phyloP scores from a whole-genome alignment of 345 rosid genomes.

The Murraya paniculata region DNA sequence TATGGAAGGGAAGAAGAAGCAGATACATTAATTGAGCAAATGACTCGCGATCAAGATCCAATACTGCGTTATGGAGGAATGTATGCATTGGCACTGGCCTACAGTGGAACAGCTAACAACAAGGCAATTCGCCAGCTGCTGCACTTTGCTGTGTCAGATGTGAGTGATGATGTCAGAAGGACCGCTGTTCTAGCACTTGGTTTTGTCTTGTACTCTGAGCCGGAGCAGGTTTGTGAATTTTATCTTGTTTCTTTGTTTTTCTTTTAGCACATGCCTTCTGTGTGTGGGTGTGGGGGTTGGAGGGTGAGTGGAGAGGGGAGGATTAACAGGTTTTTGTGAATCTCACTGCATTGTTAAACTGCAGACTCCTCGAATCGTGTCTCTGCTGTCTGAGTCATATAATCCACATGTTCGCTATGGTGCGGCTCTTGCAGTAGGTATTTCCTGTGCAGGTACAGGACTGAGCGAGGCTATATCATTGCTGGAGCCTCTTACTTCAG shows the following conservation, averaged over 20 bases:
- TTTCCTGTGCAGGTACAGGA: slow-evolving; percentile 99
- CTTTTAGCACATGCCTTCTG: neutral
- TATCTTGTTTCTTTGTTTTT: neutral
- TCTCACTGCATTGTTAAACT: slow-evolving; percentile 18
- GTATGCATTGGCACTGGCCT: slow-evolving; percentile 97
- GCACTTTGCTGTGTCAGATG: slow-evolving; percentile 99
- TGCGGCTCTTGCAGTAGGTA: slow-evolving; percentile 99
- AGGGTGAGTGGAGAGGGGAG: neutral
- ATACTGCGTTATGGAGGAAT: slow-evolving; percentile 98
- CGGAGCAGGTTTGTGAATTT: slow-evolving; percentile 71
- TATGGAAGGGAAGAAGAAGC: slow-evolving; percentile 99
- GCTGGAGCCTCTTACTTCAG: slow-evolving; percentile 94
- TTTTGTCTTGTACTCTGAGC: slow-evolving; percentile 94
- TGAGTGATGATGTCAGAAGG: slow-evolving; percentile 97
- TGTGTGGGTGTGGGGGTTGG: neutral
- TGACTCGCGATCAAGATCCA: slow-evolving; percentile 98
- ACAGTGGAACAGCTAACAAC: slow-evolving; percentile 96
- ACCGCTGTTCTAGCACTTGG: slow-evolving; percentile 99
- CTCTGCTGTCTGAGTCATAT: slow-evolving; percentile 92
- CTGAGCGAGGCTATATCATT: slow-evolving; percentile 97
- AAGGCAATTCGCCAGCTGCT: slow-evolving; percentile 97
- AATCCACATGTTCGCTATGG: slow-evolving; percentile 99
- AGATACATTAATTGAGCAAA: slow-evolving; percentile 95
- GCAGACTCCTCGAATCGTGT: slow-evolving; percentile 98
- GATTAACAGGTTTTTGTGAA: neutral